These are phyloP conservation scores for Aspergillus bridgeri DNA, from an alignment of 495 filamentous ascomycete genomes.

Conservation along the genomic window DNA sequence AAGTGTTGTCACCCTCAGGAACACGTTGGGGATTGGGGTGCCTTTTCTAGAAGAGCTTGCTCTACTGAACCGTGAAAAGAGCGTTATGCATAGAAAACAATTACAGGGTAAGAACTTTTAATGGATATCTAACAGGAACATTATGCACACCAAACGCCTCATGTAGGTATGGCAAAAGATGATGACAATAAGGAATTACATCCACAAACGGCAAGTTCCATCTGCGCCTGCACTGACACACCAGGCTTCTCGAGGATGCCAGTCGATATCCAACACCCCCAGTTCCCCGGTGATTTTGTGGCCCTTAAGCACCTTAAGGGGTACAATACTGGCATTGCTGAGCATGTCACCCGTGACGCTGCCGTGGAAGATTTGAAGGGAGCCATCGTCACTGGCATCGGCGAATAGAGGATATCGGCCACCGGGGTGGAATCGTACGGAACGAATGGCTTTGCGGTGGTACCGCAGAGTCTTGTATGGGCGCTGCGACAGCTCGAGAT, in stretches of 20 bases:
- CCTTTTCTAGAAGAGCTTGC: not conserved
- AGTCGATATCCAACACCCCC: slow-evolving; percentile 90
- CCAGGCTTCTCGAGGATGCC: slow-evolving; percentile 93
- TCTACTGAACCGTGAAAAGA: not conserved
- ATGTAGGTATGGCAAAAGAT: slow-evolving; percentile 21
- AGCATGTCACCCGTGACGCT: slow-evolving; percentile 90
- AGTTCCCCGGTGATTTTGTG: slow-evolving; percentile 74
- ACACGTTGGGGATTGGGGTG: not conserved
- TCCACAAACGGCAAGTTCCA: slow-evolving; percentile 81
- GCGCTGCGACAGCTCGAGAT: slow-evolving; percentile 82
- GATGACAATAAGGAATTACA: slow-evolving; percentile 38
- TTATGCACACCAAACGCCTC: slow-evolving; percentile 24
- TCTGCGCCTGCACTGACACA: slow-evolving; percentile 91
- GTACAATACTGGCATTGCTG: slow-evolving; percentile 93
- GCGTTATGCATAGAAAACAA: not conserved
- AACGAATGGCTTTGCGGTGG: slow-evolving; percentile 84
- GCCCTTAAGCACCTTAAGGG: slow-evolving; percentile 87
- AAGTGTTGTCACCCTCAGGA: not conserved
- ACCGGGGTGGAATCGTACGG: slow-evolving; percentile 79
- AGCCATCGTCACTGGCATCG: slow-evolving; percentile 90
- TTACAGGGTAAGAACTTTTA: slow-evolving; percentile 14
- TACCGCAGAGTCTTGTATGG: slow-evolving; percentile 96
- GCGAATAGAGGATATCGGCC: slow-evolving; percentile 81
- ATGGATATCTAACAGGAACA: slow-evolving; percentile 26
- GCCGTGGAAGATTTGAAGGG: slow-evolving; percentile 92